Evolutionary conservation across 768 basidiomycete genomes (phyloP), one percentile per base, ranked within the genome.

Genomic region (Tulasnella sp.): DNA sequence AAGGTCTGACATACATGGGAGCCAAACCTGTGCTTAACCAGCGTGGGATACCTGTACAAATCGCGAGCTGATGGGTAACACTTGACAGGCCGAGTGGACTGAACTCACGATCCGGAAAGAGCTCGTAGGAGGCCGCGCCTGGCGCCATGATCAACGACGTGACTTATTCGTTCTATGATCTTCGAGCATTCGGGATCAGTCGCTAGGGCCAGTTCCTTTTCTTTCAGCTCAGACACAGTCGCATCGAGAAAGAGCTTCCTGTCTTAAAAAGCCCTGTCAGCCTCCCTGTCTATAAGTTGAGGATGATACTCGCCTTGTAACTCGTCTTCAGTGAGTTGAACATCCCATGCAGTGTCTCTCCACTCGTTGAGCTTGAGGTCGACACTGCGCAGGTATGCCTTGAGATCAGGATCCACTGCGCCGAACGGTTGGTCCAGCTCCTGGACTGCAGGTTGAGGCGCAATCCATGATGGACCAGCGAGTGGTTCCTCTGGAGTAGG

Each of bases 91-190:
- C 78, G 76, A 79, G 76, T 42, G 79, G 78, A 18, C 34, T 76
- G 75, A 75, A 90, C 94, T 89, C 86, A 98, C 93, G 94, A 94
- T 84, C 95, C 96, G 75, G 89, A 89, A 82, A 99, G 86, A 80
- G 92, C 91, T 85, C 98, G 97, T 79, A 95, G 86, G 80, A 99
- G 93, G 8, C 97, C 96, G 77, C 97, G 89, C 75, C 95, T 88
- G n/a, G 94, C 93, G 85, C 96, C 97, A 85, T 98, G 96, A 83
- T 98, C 96, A 94, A 99, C 96, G 1, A 96, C 96, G 83, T 96
- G 89, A 14, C 91, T 84, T 89, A 99, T 92, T 82, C 97, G 88
- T 85, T 99, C 98, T 77, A 99, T 85, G 71, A 98, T 90, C 16
- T 93, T 88, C 0, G 97, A 96, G 83, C 95, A 97, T 80, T 99